Conservation (phyloP, 2,329 filamentous ascomycete genomes). For the Botryotinia globosa region DNA sequence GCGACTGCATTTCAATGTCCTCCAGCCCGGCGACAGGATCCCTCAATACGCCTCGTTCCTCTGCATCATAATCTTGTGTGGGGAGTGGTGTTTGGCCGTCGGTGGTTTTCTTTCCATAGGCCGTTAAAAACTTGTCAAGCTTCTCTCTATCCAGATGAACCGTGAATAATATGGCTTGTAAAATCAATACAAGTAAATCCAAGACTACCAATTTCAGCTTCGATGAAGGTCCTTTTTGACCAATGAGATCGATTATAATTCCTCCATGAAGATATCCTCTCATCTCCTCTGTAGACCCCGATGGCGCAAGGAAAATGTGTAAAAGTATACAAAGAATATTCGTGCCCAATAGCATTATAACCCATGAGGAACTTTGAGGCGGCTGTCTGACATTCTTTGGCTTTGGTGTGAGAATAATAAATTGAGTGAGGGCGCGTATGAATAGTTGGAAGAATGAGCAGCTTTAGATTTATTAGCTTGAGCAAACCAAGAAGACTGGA, state of each 20-base stretch:
- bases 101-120: constrained; percentile 19
- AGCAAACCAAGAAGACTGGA: neutral
- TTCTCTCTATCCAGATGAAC: constrained; percentile 60
- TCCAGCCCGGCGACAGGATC: constrained; percentile 27
- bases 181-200: constrained; percentile 53
- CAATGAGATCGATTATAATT: constrained; percentile 65
- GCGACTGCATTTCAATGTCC: constrained; percentile 36
- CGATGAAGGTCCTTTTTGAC: constrained; percentile 60
- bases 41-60: constrained; percentile 37
- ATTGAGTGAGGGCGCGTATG: constrained; percentile 57
- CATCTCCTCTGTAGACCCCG: constrained; percentile 57
- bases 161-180: constrained; percentile 64
- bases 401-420: constrained; percentile 60
- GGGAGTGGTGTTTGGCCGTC: constrained; percentile 11
- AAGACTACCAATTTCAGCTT: constrained; percentile 53
- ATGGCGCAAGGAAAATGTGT: constrained; percentile 55
- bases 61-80: constrained; percentile 36
- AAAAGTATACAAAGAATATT: constrained; percentile 60
- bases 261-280: constrained; percentile 67
- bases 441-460: constrained; percentile 63
- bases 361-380: constrained; percentile 53
- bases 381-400: constrained; percentile 54
- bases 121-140: constrained; percentile 42
- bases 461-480: constrained; percentile 41
- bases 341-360: constrained; percentile 56